Percentiles rank a stretch among this genome's conserved stretches.
These are phyloP conservation scores for Asterochloris sp. DNA, from an alignment of 139 green algal genomes.

Conservation along the genomic window DNA sequence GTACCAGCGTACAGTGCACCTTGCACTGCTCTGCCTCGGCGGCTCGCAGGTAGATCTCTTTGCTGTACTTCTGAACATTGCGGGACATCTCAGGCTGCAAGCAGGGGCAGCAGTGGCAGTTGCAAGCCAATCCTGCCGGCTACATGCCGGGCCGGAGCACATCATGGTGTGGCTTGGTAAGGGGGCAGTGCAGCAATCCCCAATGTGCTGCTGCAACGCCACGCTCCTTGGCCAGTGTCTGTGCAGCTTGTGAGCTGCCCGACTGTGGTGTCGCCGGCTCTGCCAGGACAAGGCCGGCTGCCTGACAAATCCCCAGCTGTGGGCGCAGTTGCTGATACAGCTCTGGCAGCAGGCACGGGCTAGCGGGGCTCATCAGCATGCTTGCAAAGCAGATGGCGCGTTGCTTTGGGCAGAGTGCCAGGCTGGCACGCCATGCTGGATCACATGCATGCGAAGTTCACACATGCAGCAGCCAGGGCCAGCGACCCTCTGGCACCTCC, in stretches of 20 bases:
- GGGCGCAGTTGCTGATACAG: too few species aligned
- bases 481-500: too few species aligned
- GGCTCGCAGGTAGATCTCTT: conserved; percentile 37
- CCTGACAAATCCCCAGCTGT: too few species aligned
- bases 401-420: too few species aligned
- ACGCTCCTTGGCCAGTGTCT: neutral
- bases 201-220: neutral
- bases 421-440: too few species aligned
- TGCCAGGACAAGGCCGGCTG: too few species aligned
- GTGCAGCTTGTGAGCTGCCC: neutral
- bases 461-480: too few species aligned
- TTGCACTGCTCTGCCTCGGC: conserved; percentile 47
- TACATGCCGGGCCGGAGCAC: neutral
- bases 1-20: conserved; percentile 46
- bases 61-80: conserved; percentile 53
- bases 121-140: neutral
- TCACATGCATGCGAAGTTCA: too few species aligned
- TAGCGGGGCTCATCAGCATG: too few species aligned
- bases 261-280: too few species aligned
- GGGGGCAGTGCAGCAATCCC: neutral
- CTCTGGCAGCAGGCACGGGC: too few species aligned
- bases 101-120: neutral
- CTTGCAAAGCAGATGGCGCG: too few species aligned
- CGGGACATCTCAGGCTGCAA: conserved; percentile 51
- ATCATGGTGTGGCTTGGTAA: neutral